Base-by-base conservation (phyloP, 2,329 filamentous ascomycete genomes). In the Fusarium goolgardi region DNA sequence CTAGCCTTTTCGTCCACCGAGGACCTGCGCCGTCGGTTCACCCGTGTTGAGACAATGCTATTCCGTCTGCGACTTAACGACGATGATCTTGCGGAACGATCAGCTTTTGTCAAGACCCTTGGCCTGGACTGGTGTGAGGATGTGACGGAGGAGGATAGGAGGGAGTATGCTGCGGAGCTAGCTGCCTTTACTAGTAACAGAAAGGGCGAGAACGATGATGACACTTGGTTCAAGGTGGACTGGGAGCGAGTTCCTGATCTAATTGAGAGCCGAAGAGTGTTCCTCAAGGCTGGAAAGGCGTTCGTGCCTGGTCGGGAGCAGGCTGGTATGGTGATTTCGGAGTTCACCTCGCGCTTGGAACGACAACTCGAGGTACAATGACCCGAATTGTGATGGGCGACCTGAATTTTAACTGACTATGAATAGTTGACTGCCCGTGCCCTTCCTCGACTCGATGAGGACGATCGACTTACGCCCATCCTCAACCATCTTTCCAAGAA, bases 211-310 rank as follows among this genome's bases (percentile, higher is more conserved):
- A 70, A 74, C 8, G 93, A 97, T 18, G 93, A 97, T 41, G 93
- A 96, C 73, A 89, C 83, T 27, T 99, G 93, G 91, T 97, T 96
- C 84, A 98, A 97, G 81, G 93, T 98, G 2, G 93, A 97, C 74
- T 99, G 95, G 94, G 91, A 94, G 76, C 88, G 90, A 34, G 96
- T 99, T 2, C 93, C 95, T 0, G 95, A 98, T 64, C 81, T 99
- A 37, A 90, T 99, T 1, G 94, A 97, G 79, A 81, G 86, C 49
- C 85, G 95, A 51, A 86, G 87, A 53, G 92, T 97, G 2, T 89
- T 96, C 56, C 69, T 98, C 69, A 90, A 86, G 71, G 88, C 81
- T 29, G 96, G 96, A 4, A 96, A 93, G 78, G 96, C 96, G 2
- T 99, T 94, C 75, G 95, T 99, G 2, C 95, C 96, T 1, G 89